Conservation (phyloP, 768 basidiomycete genomes). For the Leccinellum albellum region DNA sequence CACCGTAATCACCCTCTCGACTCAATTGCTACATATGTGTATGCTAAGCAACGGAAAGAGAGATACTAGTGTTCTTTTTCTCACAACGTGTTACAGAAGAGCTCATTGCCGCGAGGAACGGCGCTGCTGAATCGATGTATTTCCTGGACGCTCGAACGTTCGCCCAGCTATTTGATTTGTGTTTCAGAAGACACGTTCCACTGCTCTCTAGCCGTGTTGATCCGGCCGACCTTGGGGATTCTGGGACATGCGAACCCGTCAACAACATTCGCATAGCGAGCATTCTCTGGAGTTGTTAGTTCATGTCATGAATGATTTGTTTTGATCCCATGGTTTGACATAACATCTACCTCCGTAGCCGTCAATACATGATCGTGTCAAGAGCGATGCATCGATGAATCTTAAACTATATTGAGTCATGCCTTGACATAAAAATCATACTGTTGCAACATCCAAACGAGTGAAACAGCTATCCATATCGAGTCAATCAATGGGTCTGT, state of each 20-base stretch:
- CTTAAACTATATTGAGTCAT: conserved; percentile 16
- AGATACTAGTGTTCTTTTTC: conserved; percentile 3
- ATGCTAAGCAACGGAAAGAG: neutral
- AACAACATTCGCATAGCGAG: neutral
- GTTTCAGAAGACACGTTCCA: conserved; percentile 14
- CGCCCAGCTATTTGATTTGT: neutral
- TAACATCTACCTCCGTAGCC: conserved; percentile 38
- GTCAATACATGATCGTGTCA: neutral
- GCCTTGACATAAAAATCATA: conserved; percentile 72
- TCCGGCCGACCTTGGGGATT: conserved; percentile 5
- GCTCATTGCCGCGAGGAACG: neutral
- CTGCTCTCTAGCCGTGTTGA: neutral
- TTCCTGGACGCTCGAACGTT: neutral
- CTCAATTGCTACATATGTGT: neutral
- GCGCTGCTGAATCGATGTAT: neutral
- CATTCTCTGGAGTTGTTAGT: neutral
- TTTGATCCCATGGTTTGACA: conserved; percentile 38
- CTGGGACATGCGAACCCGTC: neutral
- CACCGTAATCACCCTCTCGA: conserved; percentile 7
- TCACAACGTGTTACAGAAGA: neutral
- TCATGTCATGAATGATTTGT: neutral
- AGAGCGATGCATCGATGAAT: neutral
- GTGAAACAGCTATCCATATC: conserved; percentile 48
- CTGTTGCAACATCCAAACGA: conserved; percentile 84
- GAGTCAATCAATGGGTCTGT: conserved; percentile 11